Base-by-base conservation (phyloP, 164 flowering plant species). In the Annona squamosa region DNA sequence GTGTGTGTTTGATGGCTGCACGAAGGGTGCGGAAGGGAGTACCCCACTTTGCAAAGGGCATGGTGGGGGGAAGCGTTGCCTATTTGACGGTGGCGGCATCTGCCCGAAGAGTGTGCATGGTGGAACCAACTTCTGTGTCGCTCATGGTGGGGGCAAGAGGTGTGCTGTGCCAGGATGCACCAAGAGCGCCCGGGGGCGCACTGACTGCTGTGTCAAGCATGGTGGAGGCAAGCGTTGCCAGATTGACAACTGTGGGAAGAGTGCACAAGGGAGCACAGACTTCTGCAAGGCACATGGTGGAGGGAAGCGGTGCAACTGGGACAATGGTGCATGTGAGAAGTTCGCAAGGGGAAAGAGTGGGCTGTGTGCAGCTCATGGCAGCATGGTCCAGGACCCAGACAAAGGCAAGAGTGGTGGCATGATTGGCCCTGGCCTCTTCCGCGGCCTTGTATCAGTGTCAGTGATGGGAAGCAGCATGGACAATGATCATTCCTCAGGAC, bases 231-330 rank as follows among this genome's bases (percentile, higher is more conserved):
- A 89, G 81, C 83, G 98, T 4, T 91, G 97, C 79, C 78, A 68
- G 63, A 68, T 81, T 72, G 90, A 86, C 43, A 83, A 80, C 52
- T 93, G 98, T 77, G 91, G 82, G 56, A 93, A 91, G 83, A 91
- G 97, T 77, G 98, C 98, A 52, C 98, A 93, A 74, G 98, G 97
- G 46, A 93, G 97, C 86, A 91, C 98, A 1, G 91, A 93, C 48
- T 93, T 90, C 75, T 93, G 98, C 85, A 90, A 90, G 79, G 97
- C 98, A 4, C 98, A 93, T 66, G 98, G 98, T 26, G 97, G 98
- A 10, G 98, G 98, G 3, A 93, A 91, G 77, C 73, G 98, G 69
- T 93, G 98, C 79, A 64, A 75, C 1, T 93, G 94, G 94, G 89
- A 85, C 13, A 88, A 82, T 4, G 88, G 91, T 1, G 81, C 78